phyloP scores from a whole-genome alignment of 2,329 filamentous ascomycete species.

The Epichloe hybrida region DNA sequence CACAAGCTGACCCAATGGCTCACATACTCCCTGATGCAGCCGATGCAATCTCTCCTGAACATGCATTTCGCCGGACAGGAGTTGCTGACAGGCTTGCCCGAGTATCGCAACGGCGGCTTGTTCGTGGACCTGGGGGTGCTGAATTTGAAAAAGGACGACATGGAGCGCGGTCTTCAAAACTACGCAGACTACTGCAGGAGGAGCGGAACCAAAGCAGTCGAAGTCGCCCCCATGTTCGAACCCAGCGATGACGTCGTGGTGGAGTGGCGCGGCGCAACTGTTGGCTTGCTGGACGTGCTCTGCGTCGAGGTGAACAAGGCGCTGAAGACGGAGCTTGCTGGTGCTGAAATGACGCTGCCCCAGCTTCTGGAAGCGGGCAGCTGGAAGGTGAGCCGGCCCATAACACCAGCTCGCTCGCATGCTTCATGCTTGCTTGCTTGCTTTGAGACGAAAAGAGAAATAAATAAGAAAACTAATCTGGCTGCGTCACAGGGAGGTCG shows the following conservation, averaged over 20 bases:
- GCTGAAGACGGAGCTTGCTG: constrained; percentile 50
- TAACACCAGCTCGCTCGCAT: too few relatives aligned
- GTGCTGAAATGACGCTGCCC: constrained; percentile 60
- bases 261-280: constrained; percentile 51
- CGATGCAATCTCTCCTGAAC: constrained; percentile 68
- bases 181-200: constrained; percentile 54
- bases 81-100: constrained; percentile 73
- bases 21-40: constrained; percentile 84
- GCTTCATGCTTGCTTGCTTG: too few relatives aligned
- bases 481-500: constrained; percentile 54
- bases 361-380: constrained; percentile 92
- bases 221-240: constrained; percentile 44
- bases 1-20: constrained; percentile 95
- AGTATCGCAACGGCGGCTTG: constrained; percentile 84
- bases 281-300: constrained; percentile 44
- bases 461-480: background rate
- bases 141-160: constrained; percentile 57
- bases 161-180: constrained; percentile 53
- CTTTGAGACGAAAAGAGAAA: too few relatives aligned
- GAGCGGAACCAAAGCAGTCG: constrained; percentile 48
- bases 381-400: constrained; percentile 65
- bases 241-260: constrained; percentile 48
- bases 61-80: constrained; percentile 72
- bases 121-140: constrained; percentile 75
- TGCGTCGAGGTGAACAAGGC: constrained; percentile 43